Conservation (phyloP, 2,329 filamentous ascomycete species). For the Orbilia javanica region DNA sequence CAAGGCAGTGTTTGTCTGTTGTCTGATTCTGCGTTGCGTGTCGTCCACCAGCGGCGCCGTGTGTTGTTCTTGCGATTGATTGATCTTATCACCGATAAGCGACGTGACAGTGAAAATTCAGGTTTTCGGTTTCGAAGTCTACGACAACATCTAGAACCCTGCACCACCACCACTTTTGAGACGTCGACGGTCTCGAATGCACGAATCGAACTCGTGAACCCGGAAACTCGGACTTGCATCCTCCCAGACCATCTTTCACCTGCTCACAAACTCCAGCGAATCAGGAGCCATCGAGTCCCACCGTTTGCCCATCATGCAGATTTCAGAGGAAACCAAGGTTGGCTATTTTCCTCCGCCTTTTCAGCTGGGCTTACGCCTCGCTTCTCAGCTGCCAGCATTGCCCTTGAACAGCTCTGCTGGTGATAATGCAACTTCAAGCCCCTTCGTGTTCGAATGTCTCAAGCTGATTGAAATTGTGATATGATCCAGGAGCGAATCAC, state of each 20-base stretch:
- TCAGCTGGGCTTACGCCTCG: conserved; percentile 31
- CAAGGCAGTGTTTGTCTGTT: background rate
- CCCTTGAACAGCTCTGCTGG: conserved; percentile 24
- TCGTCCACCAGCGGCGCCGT: conserved; percentile 14
- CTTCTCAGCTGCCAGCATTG: conserved; percentile 29
- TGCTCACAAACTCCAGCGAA: conserved; percentile 22
- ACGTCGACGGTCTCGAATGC: conserved; percentile 56
- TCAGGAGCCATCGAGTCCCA: conserved; percentile 23
- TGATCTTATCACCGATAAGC: conserved; percentile 58
- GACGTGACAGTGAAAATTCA: conserved; percentile 35
- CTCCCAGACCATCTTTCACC: conserved; percentile 16
- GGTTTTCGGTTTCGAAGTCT: conserved; percentile 2
- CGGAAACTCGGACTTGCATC: conserved; percentile 41
- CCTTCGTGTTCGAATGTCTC: conserved; percentile 10
- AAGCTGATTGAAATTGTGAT: conserved; percentile 40
- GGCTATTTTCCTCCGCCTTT: conserved; percentile 7
- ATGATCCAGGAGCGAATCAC: conserved; percentile 56
- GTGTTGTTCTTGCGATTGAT: conserved; percentile 5
- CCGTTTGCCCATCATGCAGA: conserved; percentile 43
- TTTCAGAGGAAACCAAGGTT: conserved; percentile 58
- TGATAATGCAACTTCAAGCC: conserved; percentile 20
- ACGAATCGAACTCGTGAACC: conserved; percentile 43
- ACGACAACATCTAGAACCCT: conserved; percentile 41
- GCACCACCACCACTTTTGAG: conserved; percentile 41
- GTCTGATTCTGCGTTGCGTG: conserved; percentile 9